These are phyloP conservation scores for Ettlia oleoabundans DNA, from an alignment of 139 green algal genomes.

Conservation along the genomic window DNA sequence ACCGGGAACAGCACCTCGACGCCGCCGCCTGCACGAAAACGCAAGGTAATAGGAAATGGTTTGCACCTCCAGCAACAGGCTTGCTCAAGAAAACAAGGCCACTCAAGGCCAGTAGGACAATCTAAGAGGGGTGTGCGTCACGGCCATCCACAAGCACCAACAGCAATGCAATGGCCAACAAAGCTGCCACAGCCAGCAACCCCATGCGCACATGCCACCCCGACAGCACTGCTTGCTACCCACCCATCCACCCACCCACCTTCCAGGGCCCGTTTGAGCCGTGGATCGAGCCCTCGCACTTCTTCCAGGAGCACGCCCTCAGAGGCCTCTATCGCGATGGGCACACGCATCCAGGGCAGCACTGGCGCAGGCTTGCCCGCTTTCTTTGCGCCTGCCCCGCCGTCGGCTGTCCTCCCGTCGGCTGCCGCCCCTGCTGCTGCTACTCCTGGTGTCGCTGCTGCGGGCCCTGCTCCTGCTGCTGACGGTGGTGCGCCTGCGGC, in stretches of 20 bases:
- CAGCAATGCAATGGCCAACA: background rate
- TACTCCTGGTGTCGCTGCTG: too few relatives aligned
- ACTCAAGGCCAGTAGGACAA: too few relatives aligned
- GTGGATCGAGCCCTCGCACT: constrained; percentile 63
- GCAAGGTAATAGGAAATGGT: too few relatives aligned
- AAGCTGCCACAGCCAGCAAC: too few relatives aligned
- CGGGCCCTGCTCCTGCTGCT: too few relatives aligned
- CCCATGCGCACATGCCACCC: too few relatives aligned
- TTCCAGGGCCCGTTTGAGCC: constrained; percentile 48
- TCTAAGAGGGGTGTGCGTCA: too few relatives aligned
- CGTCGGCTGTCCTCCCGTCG: background rate
- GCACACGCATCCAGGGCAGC: constrained; percentile 90
- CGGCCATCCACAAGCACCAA: background rate
- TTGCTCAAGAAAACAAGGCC: background rate
- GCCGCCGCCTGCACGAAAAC: constrained; percentile 41
- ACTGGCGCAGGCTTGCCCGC: constrained; percentile 39
- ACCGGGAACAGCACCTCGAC: constrained; percentile 80
- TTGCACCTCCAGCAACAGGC: too few relatives aligned
- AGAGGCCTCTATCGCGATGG: constrained; percentile 63
- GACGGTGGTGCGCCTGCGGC: too few relatives aligned
- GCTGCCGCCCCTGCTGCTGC: background rate
- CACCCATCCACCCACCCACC: constrained; percentile 2
- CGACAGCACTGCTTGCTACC: background rate
- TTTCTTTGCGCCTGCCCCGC: background rate
- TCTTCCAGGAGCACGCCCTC: constrained; percentile 51